These are phyloP conservation scores for Blumeria graminis DNA, from an alignment of 2,329 filamentous ascomycete genomes.

Conservation along the genomic window DNA sequence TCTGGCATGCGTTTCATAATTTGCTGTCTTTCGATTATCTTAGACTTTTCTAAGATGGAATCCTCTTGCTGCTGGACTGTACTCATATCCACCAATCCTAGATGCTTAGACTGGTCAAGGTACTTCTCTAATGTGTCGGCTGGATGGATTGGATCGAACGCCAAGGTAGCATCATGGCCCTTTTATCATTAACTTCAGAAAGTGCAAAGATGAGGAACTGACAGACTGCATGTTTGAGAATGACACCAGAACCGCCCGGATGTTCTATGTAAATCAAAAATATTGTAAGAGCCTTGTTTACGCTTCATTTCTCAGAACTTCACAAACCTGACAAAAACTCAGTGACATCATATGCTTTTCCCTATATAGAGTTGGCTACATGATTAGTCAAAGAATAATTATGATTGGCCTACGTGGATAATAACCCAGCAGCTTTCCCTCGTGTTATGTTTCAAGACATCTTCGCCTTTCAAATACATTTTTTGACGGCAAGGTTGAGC, in stretches of 20 bases:
- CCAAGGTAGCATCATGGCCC: slow-evolving; percentile 80
- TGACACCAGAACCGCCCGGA: slow-evolving; percentile 75
- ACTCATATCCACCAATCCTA: slow-evolving; percentile 72
- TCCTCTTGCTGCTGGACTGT: slow-evolving; percentile 32
- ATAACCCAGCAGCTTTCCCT: slow-evolving; percentile 81
- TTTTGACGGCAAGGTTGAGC: neutral
- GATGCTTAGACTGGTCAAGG: slow-evolving; percentile 61
- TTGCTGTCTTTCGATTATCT: slow-evolving; percentile 51
- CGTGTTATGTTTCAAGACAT: slow-evolving; percentile 50
- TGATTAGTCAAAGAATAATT: slow-evolving; percentile 2
- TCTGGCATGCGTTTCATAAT: slow-evolving; percentile 52
- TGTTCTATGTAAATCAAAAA: slow-evolving; percentile 33
- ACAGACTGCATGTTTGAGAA: slow-evolving; percentile 68
- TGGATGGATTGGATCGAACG: slow-evolving; percentile 74
- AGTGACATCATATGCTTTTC: slow-evolving; percentile 73
- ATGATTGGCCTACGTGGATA: slow-evolving; percentile 34
- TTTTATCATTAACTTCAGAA: slow-evolving; percentile 2
- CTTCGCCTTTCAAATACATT: slow-evolving; percentile 23
- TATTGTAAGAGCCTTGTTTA: neutral
- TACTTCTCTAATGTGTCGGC: slow-evolving; percentile 74
- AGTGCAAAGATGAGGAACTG: neutral
- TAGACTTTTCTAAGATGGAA: slow-evolving; percentile 29
- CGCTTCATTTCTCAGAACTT: neutral
- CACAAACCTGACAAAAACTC: slow-evolving; percentile 51
- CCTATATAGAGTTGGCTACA: slow-evolving; percentile 18